Conservation (phyloP, 2,329 filamentous ascomycete genomes). For the Magnaporthiopsis rhizophila region DNA sequence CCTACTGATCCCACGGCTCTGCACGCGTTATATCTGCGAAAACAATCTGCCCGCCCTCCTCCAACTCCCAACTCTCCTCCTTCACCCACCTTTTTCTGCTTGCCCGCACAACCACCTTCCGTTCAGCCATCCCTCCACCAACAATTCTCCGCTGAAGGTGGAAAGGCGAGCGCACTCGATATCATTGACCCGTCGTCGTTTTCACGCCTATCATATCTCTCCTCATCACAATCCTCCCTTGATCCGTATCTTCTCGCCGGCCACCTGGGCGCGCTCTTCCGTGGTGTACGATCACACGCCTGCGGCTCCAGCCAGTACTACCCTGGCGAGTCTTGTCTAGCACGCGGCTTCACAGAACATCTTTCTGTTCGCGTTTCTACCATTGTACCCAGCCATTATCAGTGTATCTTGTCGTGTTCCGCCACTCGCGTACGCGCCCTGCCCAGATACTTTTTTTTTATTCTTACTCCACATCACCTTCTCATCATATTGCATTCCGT, state of each 20-base stretch:
- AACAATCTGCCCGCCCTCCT: background rate
- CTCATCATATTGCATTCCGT: background rate
- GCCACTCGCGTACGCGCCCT: no score
- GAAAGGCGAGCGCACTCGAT: background rate
- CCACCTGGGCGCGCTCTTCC: background rate
- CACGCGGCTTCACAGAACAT: no score
- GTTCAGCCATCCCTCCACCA: background rate
- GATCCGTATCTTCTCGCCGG: background rate
- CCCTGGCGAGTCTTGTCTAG: no score
- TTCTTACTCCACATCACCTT: background rate
- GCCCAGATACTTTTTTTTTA: background rate
- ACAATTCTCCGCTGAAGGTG: background rate
- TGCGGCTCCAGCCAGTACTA: background rate
- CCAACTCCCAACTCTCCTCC: background rate
- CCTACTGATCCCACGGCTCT: background rate
- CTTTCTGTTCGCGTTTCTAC: no score
- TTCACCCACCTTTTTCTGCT: background rate
- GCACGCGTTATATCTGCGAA: background rate
- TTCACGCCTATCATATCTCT: background rate
- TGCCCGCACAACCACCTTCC: background rate
- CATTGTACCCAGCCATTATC: no score
- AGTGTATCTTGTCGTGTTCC: no score
- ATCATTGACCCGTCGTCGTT: background rate
- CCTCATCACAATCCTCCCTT: background rate
- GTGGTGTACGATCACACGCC: background rate